These are phyloP conservation scores for Hypsizygus marmoreus DNA, from an alignment of 768 basidiomycete species.

Conservation along the genomic window DNA sequence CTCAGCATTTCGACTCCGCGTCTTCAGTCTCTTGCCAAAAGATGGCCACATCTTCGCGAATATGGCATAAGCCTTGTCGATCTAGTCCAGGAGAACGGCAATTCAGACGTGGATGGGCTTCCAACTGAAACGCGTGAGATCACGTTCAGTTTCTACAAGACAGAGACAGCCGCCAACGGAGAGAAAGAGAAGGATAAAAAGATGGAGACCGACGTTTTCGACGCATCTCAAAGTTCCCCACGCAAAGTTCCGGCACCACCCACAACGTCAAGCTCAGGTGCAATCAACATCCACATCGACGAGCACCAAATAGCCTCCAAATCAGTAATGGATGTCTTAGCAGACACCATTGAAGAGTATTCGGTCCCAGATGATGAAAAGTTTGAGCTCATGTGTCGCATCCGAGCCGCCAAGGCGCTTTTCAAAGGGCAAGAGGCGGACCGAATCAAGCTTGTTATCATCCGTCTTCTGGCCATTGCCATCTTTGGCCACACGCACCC, in stretches of 20 bases:
- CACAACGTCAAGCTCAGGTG: constrained; percentile 41
- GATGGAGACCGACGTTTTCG: constrained; percentile 45
- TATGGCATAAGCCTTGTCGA: constrained; percentile 76
- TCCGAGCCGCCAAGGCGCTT: constrained; percentile 77
- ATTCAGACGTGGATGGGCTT: constrained; percentile 56
- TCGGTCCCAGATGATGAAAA: constrained; percentile 79
- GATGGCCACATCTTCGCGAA: constrained; percentile 84
- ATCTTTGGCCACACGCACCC: constrained; percentile 87
- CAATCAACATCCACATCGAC: constrained; percentile 63
- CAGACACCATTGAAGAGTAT: constrained; percentile 68
- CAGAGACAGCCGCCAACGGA: constrained; percentile 36
- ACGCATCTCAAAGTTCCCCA: constrained; percentile 44
- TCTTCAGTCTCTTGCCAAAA: constrained; percentile 79
- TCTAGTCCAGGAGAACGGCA: constrained; percentile 59
- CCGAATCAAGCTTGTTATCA: constrained; percentile 77
- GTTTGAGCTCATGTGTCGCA: constrained; percentile 85
- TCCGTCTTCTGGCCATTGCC: constrained; percentile 85
- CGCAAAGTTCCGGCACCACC: constrained; percentile 44
- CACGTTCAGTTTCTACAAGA: constrained; percentile 79
- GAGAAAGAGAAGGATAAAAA: constrained; percentile 48
- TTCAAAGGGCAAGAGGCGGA: constrained; percentile 56
- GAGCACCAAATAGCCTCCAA: constrained; percentile 61
- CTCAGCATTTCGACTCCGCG: constrained; percentile 82
- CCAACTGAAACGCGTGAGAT: constrained; percentile 79
- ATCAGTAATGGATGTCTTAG: constrained; percentile 74